A percentile compares a stretch with the other conserved stretches of the same genome.
These are phyloP conservation scores for Diaporthe vaccinii DNA, from an alignment of 2,329 filamentous ascomycete genomes.

Conservation along the genomic window DNA sequence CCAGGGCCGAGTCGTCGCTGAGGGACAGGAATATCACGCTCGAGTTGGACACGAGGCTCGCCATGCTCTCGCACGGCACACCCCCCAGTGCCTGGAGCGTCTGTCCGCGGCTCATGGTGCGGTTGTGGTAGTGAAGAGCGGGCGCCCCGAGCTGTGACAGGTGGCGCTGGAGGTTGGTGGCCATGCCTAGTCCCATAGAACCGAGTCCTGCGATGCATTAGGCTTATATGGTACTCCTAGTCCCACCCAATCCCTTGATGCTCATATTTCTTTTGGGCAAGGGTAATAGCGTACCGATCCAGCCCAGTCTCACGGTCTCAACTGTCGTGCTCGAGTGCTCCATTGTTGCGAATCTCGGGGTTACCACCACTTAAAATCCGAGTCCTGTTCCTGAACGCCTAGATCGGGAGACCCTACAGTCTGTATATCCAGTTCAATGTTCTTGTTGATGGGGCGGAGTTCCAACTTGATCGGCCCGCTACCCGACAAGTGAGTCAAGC, in stretches of 20 bases:
- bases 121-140: constrained; percentile 58
- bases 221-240: neutral
- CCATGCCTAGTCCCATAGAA: constrained; percentile 66
- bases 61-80: constrained; percentile 42
- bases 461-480: neutral
- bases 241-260: neutral
- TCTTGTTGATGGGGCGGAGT: neutral
- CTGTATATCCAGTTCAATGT: too few species aligned
- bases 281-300: constrained; percentile 20
- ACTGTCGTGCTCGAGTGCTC: neutral
- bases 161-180: constrained; percentile 62
- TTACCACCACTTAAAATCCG: neutral
- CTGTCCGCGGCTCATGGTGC: constrained; percentile 60
- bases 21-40: constrained; percentile 71
- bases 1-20: constrained; percentile 81
- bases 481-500: neutral
- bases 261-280: neutral
- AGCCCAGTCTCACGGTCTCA: constrained; percentile 14
- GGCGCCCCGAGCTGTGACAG: constrained; percentile 45
- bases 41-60: constrained; percentile 47
- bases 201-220: constrained; percentile 56
- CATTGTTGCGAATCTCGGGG: neutral
- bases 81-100: constrained; percentile 49
- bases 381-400: fast-evolving
- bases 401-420: neutral